Conservation (phyloP, 192 early-diverging fungal genomes). For the Linderina pennispora region DNA sequence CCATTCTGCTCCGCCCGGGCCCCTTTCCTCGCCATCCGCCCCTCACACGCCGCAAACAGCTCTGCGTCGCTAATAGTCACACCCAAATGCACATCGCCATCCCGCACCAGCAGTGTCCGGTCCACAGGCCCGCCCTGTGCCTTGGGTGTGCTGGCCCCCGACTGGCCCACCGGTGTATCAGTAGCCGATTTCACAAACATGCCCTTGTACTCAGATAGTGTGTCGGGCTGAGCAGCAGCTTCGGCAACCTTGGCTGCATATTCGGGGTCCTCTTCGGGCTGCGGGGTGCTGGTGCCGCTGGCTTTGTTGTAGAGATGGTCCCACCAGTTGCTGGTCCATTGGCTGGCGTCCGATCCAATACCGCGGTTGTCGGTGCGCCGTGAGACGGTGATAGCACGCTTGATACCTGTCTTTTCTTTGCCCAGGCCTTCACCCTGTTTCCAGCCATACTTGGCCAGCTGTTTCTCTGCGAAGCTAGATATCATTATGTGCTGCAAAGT, state of each 20-base stretch:
- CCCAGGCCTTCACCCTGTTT: conserved; percentile 72
- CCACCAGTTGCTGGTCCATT: conserved; percentile 90
- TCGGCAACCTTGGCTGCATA: conserved; percentile 2
- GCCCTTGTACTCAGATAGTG: conserved; percentile 29
- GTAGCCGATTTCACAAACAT: conserved; percentile 43
- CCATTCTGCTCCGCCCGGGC: conserved; percentile 76
- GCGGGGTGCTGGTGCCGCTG: conserved; percentile 1
- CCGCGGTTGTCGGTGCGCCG: conserved; percentile 85
- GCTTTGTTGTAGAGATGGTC: conserved; percentile 93
- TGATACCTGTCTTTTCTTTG: conserved; percentile 72
- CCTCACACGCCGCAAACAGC: conserved; percentile 87
- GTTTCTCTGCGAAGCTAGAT: conserved; percentile 70
- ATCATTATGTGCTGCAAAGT: too few relatives aligned
- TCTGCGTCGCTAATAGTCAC: conserved; percentile 67
- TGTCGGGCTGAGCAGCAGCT: conserved; percentile 20
- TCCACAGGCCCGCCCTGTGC: conserved; percentile 8
- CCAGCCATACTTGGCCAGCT: conserved; percentile 88
- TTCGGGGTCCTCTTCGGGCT: conserved; percentile 8
- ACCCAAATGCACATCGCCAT: conserved; percentile 62
- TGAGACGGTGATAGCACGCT: conserved; percentile 70
- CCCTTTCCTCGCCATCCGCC: conserved; percentile 85
- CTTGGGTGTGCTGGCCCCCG: conserved; percentile 3
- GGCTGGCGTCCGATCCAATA: conserved; percentile 51
- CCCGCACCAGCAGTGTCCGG: conserved; percentile 38
- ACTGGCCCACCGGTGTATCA: not conserved